A percentile compares a stretch with the other conserved stretches of the same genome.
Conservation (phyloP, 345 rosid species). For the Pistacia vera region DNA sequence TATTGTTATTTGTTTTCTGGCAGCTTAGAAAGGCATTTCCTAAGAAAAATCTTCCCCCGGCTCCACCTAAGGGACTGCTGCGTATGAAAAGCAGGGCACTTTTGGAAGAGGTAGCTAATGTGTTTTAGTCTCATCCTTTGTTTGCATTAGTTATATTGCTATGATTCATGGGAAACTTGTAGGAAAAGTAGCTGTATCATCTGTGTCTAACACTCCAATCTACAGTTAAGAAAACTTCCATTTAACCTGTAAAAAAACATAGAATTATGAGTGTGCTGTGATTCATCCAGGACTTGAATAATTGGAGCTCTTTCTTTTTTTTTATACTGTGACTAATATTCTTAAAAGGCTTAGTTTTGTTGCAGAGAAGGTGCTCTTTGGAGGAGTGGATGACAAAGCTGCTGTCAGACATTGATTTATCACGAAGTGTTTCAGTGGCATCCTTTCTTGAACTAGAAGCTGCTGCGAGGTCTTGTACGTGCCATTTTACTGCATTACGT, state of each 20-base stretch:
- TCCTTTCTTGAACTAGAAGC: conserved; percentile 99
- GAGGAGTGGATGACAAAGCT: conserved; percentile 98
- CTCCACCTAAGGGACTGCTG: conserved; percentile 95
- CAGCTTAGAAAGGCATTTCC: conserved; percentile 88
- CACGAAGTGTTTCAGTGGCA: conserved; percentile 87
- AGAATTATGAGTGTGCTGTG: background rate
- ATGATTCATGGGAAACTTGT: background rate
- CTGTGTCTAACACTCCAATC: background rate
- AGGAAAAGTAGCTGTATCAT: background rate
- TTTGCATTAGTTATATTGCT: background rate
- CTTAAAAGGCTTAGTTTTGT: conserved; percentile 52
- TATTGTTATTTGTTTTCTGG: conserved; percentile 27
- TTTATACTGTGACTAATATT: conserved; percentile 22
- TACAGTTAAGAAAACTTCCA: background rate
- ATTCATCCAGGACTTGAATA: background rate
- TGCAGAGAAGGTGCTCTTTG: conserved; percentile 93
- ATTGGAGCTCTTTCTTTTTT: too few species aligned
- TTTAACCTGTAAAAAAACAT: conserved; percentile 3
- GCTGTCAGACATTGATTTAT: conserved; percentile 89
- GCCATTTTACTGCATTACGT: conserved; percentile 28
- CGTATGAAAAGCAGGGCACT: conserved; percentile 86
- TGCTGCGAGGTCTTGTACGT: conserved; percentile 96
- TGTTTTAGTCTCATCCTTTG: conserved; percentile 10
- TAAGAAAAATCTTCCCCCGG: conserved; percentile 73
- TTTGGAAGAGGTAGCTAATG: conserved; percentile 85